Evolutionary conservation across 331 rosid species (phyloP).

Genomic region (Acacia pycnantha): DNA sequence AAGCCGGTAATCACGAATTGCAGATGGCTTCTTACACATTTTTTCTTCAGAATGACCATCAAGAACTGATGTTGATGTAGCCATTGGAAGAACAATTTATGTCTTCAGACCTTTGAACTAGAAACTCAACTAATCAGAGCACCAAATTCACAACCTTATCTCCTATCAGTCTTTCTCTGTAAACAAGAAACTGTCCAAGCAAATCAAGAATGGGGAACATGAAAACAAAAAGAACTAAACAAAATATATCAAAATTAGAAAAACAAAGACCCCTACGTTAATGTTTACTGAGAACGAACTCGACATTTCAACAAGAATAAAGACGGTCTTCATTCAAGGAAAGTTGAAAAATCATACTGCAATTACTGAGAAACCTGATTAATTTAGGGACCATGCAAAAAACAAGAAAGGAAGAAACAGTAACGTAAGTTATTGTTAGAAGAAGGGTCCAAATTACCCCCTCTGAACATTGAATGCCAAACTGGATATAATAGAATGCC

Average conservation of each 20-base stretch:
- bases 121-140: slow-evolving; percentile 14
- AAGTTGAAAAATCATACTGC: not conserved
- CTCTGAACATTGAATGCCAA: no score
- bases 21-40: slow-evolving; percentile 20
- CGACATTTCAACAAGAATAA: not conserved
- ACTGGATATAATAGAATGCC: no score
- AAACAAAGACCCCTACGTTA: not conserved
- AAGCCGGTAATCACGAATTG: no score
- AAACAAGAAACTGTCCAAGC: not conserved
- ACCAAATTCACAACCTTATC: not conserved
- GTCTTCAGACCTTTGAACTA: not conserved
- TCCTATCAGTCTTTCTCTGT: not conserved
- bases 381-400: no score
- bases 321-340: not conserved
- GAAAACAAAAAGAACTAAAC: not conserved
- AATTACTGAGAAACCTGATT: no score
- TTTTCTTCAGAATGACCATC: slow-evolving; percentile 31
- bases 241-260: not conserved
- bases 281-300: not conserved
- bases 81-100: not conserved
- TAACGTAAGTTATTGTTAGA: no score
- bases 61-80: slow-evolving; percentile 26
- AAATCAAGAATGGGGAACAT: not conserved
- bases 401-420: no score
- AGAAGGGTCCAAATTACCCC: no score